phyloP scores from a whole-genome alignment of 83 land plant genomes.

The Isoetes engelmannii region DNA sequence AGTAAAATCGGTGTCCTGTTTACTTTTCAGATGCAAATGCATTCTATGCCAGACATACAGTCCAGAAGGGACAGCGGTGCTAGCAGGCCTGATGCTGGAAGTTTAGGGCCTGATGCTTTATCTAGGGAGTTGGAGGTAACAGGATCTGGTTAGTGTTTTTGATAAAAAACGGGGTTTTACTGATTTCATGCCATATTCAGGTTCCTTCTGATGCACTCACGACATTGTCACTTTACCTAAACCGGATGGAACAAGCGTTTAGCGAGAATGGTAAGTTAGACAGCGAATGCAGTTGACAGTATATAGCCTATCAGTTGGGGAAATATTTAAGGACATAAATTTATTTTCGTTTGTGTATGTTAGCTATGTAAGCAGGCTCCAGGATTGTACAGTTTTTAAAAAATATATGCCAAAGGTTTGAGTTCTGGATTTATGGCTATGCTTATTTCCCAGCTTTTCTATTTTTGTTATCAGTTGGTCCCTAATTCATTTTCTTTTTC shows the following conservation, averaged over 20 bases:
- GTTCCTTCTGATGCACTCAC: conserved; percentile 87
- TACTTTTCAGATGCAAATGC: too few relatives aligned
- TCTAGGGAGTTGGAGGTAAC: too few relatives aligned
- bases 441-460: not conserved
- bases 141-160: too few relatives aligned
- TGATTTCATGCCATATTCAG: conserved; percentile 30
- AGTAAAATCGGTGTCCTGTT: too few relatives aligned
- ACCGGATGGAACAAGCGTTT: conserved; percentile 61
- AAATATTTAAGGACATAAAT: not conserved
- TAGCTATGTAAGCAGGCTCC: not conserved
- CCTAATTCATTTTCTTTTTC: not conserved
- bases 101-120: too few relatives aligned
- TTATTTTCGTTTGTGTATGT: not conserved
- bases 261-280: conserved; percentile 32
- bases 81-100: too few relatives aligned
- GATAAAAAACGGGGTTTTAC: too few relatives aligned
- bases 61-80: too few relatives aligned
- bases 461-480: not conserved
- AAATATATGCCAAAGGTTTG: too few relatives aligned
- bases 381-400: not conserved
- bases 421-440: not conserved
- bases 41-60: too few relatives aligned
- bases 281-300: not conserved
- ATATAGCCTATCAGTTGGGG: not conserved
- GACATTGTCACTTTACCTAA: conserved; percentile 72